These are phyloP conservation scores for Moesziomyces sp. DNA, from an alignment of 1,284 basidiomycete species.

Conservation along the genomic window DNA sequence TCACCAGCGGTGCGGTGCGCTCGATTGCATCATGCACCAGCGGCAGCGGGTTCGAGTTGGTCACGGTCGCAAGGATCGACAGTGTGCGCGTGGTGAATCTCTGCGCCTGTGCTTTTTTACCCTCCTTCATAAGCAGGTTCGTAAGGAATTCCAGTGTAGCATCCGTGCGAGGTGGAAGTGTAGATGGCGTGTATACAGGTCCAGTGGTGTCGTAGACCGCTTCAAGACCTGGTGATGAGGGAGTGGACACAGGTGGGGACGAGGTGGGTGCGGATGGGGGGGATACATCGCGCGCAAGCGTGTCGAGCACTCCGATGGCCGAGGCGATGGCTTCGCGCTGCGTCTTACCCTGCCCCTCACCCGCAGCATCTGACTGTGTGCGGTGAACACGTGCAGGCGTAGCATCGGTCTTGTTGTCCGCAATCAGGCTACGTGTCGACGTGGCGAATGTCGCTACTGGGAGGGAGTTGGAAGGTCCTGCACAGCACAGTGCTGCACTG, in stretches of 20 bases:
- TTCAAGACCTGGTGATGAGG: background rate
- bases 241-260: background rate
- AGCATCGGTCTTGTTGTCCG: constrained; percentile 32
- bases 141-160: constrained; percentile 64
- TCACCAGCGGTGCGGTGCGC: constrained; percentile 63
- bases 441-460: constrained; percentile 21
- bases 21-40: constrained; percentile 66
- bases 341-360: constrained; percentile 11
- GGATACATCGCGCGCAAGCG: constrained; percentile 20
- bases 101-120: constrained; percentile 68
- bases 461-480: constrained; percentile 13
- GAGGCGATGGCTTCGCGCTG: constrained; percentile 33
- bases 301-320: constrained; percentile 36
- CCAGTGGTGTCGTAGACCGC: constrained; percentile 14
- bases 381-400: constrained; percentile 27
- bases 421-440: constrained; percentile 1
- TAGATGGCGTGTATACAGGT: constrained; percentile 40
- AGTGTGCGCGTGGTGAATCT: constrained; percentile 64
- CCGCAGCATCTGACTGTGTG: background rate
- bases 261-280: background rate
- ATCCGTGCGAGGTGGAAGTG: constrained; percentile 58
- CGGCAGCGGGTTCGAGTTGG: constrained; percentile 66
- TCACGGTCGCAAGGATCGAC: constrained; percentile 56
- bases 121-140: constrained; percentile 68
- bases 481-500: constrained; percentile 1